Conservation (phyloP, 306 rosid genomes). For the Pyrus bretschneideri region DNA sequence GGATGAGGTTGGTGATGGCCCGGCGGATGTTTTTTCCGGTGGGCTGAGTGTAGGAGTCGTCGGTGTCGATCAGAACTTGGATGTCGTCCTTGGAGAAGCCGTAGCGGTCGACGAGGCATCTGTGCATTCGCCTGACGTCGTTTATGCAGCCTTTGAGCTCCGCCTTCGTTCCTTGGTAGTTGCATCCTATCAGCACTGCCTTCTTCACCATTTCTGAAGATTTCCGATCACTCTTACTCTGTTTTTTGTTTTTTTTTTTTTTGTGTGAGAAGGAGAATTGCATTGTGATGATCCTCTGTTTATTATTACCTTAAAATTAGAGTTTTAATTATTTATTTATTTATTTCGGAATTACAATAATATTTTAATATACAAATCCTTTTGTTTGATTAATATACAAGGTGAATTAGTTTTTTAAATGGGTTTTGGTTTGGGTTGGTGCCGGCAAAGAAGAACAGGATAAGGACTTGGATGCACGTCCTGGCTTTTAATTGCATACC, state of each 20-base stretch:
- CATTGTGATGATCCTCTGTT: neutral
- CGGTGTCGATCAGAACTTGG: conserved; percentile 66
- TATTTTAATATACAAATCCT: no score
- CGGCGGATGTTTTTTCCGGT: conserved; percentile 70
- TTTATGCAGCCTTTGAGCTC: conserved; percentile 72
- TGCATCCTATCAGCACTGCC: conserved; percentile 76
- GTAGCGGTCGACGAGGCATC: conserved; percentile 40
- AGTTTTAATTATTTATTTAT: no score
- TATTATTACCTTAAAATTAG: no score
- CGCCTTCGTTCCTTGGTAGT: conserved; percentile 71
- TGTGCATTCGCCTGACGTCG: conserved; percentile 58
- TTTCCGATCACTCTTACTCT: neutral
- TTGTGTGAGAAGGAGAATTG: neutral
- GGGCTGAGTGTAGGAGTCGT: conserved; percentile 60
- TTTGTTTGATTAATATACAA: no score
- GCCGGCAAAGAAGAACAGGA: no score
- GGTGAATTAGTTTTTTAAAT: no score
- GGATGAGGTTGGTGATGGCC: conserved; percentile 42
- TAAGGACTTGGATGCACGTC: no score
- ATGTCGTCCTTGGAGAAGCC: conserved; percentile 51
- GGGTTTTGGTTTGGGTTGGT: no score
- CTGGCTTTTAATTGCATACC: no score
- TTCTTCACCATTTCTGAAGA: conserved; percentile 45
- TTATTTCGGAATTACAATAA: no score
- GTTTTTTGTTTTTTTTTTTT: neutral